Evolutionary conservation across 768 basidiomycete species (phyloP), one percentile per base, ranked within the genome.

Genomic region (Mycena galopus): DNA sequence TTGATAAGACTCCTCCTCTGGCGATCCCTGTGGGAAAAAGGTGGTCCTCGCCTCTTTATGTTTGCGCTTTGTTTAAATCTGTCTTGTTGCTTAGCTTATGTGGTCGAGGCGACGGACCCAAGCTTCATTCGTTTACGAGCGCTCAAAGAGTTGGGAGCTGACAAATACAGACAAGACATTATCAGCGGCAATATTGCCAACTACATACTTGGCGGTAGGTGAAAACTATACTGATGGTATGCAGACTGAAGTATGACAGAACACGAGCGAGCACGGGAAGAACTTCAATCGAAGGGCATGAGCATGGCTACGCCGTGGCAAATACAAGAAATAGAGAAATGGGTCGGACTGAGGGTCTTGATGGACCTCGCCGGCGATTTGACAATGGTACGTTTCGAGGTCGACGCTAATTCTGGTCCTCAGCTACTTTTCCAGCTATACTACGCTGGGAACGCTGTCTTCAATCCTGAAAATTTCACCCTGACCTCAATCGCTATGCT

Each of bases 401-500:
- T 27, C 29, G 19, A 37, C 39, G 21, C 56, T 17, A 39, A n/a
- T 27, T 3, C 11, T 37, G 25, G 25, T 44, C 19, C 25, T 57
- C 33, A 2, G 17, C 12, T 25, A 51, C 25, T 30, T 44, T 42
- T 47, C 4, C 59, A 86, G 86, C 69, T 84, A 1, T 86, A 83
- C 59, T 86, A 81, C 55, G 84, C 82, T 0, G 51, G 80, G 9
- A 76, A 79, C 29, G 81, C 81, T 0, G 63, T 84, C 1, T 42
- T 82, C 3, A 77, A 78, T 50, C 85, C 86, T 3, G 66, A 77
- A 0, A 77, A 78, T 47, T 82, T 85, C 57, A 84, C 86, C 3
- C 60, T 87, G 17, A 79, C 84, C 0, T 82, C 83, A 2, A 78
- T 87, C 29, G 85, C 85, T 2, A 82, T 84, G 47, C 77, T 87